Evolutionary conservation across 129 eudicot species (phyloP), one percentile per base, ranked within the genome.

Genomic region (Arctium lappa): DNA sequence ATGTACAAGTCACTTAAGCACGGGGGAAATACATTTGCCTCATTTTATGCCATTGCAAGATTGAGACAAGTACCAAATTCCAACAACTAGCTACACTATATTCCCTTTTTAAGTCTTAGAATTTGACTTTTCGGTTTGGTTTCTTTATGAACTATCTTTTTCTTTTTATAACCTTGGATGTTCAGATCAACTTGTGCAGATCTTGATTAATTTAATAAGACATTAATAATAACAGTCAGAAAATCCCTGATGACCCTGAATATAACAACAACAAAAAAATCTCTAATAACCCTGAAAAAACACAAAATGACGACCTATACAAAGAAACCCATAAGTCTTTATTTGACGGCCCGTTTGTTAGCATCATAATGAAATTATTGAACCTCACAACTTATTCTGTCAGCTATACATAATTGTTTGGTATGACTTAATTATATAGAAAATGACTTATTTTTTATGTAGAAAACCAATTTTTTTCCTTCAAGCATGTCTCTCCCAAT

Each of bases 31-130:
- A 8, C 62, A 30, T 34, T 48, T 46, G 78, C 79, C 63, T 39
- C 50, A 16, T 36, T 66, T 76, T 76, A 69, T 69, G 81, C 82
- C 69, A 70, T 72, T 71, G 68, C 27, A 77, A 56, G 78, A 78
- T 83, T 85, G 63, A 82, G 84, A 87, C 86, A 69, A 36, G 48
- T 66, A 74, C 70, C 50, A 79, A 73, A 27, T 82, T 85, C 82
- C 85, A 85, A 83, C 27, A 73, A 69, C 89, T 85, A 87, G 62
- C 9, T 60, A 77, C 76, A n/a, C 76, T 62, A 73, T 72, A 4
- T 29, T 44, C 68, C 36, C 82, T 79, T 80, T 53, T 80, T 53
- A 70, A 65, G 16, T 80, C 85, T 29, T 75, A 5, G 4, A 73
- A 29, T 39, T 69, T 80, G 69, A 22, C 76, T 53, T 65, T 68